Base-by-base conservation (phyloP, 441 rosid genomes). In the Euphorbia celastroides region DNA sequence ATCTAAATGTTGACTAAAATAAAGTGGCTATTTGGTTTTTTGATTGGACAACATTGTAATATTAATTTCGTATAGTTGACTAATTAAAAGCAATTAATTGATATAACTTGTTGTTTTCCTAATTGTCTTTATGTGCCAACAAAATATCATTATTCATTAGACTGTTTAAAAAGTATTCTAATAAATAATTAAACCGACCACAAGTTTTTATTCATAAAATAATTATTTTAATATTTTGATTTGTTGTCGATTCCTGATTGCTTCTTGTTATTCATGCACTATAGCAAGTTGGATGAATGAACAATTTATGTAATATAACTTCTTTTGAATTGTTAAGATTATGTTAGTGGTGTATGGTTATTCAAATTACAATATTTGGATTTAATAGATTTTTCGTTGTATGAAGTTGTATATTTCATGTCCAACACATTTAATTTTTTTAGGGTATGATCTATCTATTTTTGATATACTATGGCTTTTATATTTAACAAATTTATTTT, bases 1-100 rank as follows among this genome's bases (percentile, higher is more conserved):
- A 62, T 62, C 30, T 8, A 25, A 50, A 62, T 13, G 65, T 62
- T 62, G 65, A 62, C 65, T 41, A 62, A 5, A 25, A 28, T 7
- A 50, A 19, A 23, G 51, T 61, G 65, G 65, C 17, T 36, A 6
- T 19, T 0, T 34, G 41, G 16, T 12, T 12, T 28, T 28, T n/a
- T 26, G 2, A 1, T 2, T 32, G 42, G 42, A 7, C 42, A 6
- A 36, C 20, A 16, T 12, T 61, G 38, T 11, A 44, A 31, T 22
- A 1, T 61, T 22, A 38, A 61, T 12, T 36, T 36, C 13, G 0
- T 23, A 23, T 7, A 36, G 65, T 62, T 62, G 65, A 62, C 65
- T 42, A 28, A 4, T 36, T 36, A 60, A 60, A 60, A 11, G 12
- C 17, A 20, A 23, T 2, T 22, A 22, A 23, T 23, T 7, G 14